Conservation (phyloP, 2,329 filamentous ascomycete genomes). For the Aspergillus tamarii region DNA sequence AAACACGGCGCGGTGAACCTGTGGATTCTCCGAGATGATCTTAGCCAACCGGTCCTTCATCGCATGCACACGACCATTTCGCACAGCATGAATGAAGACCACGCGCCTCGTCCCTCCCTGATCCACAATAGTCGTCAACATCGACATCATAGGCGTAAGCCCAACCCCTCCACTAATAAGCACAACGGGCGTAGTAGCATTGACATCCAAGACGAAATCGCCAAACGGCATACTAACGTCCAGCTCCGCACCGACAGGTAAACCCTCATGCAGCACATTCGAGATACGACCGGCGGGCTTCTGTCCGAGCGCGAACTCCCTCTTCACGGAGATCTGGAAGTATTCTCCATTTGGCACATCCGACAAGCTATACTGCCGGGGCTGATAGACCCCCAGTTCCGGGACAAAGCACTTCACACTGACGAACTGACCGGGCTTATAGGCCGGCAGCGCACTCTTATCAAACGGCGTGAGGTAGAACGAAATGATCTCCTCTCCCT, state of each 20-base stretch:
- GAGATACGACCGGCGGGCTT: constrained; percentile 66
- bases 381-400: constrained; percentile 62
- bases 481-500: constrained; percentile 68
- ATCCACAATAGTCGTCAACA: constrained; percentile 57
- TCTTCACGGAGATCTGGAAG: constrained; percentile 74
- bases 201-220: constrained; percentile 57
- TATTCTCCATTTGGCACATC: constrained; percentile 63
- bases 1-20: constrained; percentile 61
- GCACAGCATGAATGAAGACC: constrained; percentile 63
- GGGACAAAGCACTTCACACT: constrained; percentile 64
- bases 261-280: constrained; percentile 67
- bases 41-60: constrained; percentile 54
- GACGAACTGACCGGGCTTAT: constrained; percentile 73
- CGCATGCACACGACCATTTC: constrained; percentile 50
- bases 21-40: constrained; percentile 60
- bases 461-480: constrained; percentile 70
- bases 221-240: constrained; percentile 68
- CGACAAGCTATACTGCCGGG: constrained; percentile 73
- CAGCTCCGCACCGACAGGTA: constrained; percentile 63
- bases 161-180: constrained; percentile 65
- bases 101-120: constrained; percentile 52
- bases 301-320: constrained; percentile 57
- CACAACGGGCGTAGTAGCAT: constrained; percentile 55
- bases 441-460: constrained; percentile 61
- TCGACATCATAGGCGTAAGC: constrained; percentile 62